A percentile compares a stretch with the other conserved stretches of the same genome.
Evolutionary conservation across 2,329 filamentous ascomycete species (phyloP).

Genomic region (Fusarium papillatum): DNA sequence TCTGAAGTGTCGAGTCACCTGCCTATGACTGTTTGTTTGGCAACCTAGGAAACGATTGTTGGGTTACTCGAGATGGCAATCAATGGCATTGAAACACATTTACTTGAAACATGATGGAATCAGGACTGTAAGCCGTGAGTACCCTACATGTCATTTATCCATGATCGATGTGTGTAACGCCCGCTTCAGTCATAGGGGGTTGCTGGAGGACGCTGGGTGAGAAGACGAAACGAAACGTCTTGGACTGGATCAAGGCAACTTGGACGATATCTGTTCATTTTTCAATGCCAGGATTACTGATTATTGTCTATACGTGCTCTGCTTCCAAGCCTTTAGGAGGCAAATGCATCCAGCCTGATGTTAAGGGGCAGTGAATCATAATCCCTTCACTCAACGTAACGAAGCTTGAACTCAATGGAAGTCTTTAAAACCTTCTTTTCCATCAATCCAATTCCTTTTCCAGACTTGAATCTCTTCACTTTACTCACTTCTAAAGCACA

Average conservation of each 20-base stretch:
- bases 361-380: background rate
- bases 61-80: background rate
- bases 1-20: no score
- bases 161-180: background rate
- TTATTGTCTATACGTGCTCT: background rate
- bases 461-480: background rate
- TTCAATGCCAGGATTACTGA: background rate
- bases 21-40: background rate
- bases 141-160: background rate
- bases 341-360: no score
- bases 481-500: background rate
- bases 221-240: background rate
- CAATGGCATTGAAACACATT: background rate
- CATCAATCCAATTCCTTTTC: background rate
- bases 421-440: background rate
- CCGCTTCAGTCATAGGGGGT: background rate
- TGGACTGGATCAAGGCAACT: background rate
- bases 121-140: rapidly evolving
- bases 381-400: background rate
- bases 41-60: background rate
- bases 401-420: background rate
- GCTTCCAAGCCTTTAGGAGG: background rate
- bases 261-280: background rate
- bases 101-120: background rate
- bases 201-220: background rate